These are phyloP conservation scores for Psilocybe cyanescens DNA, from an alignment of 768 basidiomycete genomes.

Conservation along the genomic window DNA sequence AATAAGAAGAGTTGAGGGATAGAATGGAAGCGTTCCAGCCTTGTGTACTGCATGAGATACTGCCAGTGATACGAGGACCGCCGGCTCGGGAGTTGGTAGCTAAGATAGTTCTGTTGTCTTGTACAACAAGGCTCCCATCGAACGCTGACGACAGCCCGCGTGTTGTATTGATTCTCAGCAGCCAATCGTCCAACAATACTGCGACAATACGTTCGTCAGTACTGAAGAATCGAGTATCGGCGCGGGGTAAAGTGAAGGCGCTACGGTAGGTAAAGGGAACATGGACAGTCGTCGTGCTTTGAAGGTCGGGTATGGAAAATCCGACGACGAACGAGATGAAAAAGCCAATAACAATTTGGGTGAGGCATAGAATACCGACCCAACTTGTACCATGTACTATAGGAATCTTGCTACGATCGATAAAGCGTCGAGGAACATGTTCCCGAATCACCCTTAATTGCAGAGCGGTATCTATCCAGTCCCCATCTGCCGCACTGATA, in stretches of 20 bases:
- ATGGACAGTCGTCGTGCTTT: background rate
- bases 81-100: background rate
- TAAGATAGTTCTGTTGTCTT: background rate
- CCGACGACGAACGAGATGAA: conserved; percentile 1
- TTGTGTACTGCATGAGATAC: background rate
- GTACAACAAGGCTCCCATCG: conserved; percentile 1
- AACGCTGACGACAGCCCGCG: background rate
- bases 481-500: background rate
- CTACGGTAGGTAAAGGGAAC: background rate
- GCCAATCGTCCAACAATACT: no score
- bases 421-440: background rate
- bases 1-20: background rate
- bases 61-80: conserved; percentile 1
- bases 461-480: background rate
- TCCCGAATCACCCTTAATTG: background rate
- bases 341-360: background rate
- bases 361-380: background rate
- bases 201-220: background rate
- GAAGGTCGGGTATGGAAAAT: background rate
- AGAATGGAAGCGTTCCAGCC: background rate
- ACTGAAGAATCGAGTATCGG: background rate
- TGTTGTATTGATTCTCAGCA: background rate
- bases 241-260: background rate
- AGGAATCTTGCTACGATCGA: no score
- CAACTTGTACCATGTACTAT: background rate